Evolutionary conservation across 148 eudicot species (phyloP).

Genomic region (Camellia granthamiana): DNA sequence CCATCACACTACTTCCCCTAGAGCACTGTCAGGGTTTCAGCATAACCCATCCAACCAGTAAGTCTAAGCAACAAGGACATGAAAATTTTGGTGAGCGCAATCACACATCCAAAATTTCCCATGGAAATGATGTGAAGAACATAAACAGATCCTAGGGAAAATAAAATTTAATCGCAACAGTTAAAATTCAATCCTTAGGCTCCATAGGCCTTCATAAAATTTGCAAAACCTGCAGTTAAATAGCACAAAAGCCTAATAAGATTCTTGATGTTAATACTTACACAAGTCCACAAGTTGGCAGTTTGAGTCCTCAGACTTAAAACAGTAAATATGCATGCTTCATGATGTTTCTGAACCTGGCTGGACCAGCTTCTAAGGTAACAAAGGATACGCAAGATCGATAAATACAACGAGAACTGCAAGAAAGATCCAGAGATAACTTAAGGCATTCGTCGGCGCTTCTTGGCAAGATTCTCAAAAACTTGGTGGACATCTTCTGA

Average conservation of each 20-base stretch:
- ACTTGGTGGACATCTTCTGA: slow-evolving; percentile 75
- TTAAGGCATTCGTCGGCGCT: slow-evolving; percentile 58
- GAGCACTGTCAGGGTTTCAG: no score
- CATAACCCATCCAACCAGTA: no score
- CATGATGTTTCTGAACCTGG: slow-evolving; percentile 11
- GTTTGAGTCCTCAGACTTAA: not conserved
- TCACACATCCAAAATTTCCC: no score
- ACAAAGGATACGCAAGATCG: not conserved
- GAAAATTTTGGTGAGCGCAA: no score
- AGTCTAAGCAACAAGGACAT: no score
- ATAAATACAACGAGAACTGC: not conserved
- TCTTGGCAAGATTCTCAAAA: slow-evolving; percentile 85
- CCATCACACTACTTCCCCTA: no score
- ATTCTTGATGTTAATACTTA: not conserved
- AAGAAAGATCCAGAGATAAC: slow-evolving; percentile 6
- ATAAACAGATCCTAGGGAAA: not conserved
- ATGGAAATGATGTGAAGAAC: no score
- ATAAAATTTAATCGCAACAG: not conserved
- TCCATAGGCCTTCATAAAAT: not conserved
- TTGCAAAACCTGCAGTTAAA: not conserved
- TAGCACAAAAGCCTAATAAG: not conserved
- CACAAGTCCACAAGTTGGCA: not conserved
- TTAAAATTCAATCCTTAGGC: not conserved
- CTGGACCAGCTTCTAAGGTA: not conserved
- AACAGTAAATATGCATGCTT: not conserved